Evolutionary conservation across 139 green algal genomes (phyloP).

Genomic region (Axilococcus clingmanii): DNA sequence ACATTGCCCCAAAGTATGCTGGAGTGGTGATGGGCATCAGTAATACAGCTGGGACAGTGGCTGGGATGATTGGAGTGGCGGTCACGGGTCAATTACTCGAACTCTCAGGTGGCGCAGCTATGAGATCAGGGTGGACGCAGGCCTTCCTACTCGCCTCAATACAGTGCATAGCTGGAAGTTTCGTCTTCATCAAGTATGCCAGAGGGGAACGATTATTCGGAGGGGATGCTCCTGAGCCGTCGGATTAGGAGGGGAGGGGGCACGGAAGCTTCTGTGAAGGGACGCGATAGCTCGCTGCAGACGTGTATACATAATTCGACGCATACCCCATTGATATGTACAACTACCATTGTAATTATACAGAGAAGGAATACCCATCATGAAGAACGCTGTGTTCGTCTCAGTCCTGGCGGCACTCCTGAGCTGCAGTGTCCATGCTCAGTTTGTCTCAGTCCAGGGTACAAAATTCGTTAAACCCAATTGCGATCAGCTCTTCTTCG

Average conservation of each 20-base stretch:
- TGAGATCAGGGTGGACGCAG: conserved; percentile 54
- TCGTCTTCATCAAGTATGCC: conserved; percentile 67
- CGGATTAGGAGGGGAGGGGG: background rate
- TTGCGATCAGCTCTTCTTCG: conserved; percentile 4
- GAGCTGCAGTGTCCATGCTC: too few relatives aligned
- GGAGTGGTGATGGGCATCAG: conserved; percentile 84
- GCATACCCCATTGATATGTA: too few relatives aligned
- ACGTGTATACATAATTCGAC: too few relatives aligned
- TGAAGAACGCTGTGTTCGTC: background rate
- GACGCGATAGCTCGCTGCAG: too few relatives aligned
- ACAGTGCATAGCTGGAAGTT: conserved; percentile 47
- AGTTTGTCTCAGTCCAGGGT: too few relatives aligned
- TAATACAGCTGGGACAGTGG: conserved; percentile 73
- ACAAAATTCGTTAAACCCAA: conserved; percentile 3
- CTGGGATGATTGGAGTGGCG: conserved; percentile 83
- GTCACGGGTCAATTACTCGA: conserved; percentile 83
- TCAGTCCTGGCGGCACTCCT: background rate
- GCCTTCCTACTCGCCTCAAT: conserved; percentile 47
- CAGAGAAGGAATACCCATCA: background rate
- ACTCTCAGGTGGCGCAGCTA: conserved; percentile 30
- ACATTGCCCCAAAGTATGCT: conserved; percentile 91
- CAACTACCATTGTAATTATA: background rate
- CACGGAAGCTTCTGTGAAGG: background rate
- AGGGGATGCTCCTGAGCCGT: conserved; percentile 12
- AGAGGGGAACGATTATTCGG: conserved; percentile 53